Conservation (phyloP, 768 basidiomycete species). For the Leccinum broughii region DNA sequence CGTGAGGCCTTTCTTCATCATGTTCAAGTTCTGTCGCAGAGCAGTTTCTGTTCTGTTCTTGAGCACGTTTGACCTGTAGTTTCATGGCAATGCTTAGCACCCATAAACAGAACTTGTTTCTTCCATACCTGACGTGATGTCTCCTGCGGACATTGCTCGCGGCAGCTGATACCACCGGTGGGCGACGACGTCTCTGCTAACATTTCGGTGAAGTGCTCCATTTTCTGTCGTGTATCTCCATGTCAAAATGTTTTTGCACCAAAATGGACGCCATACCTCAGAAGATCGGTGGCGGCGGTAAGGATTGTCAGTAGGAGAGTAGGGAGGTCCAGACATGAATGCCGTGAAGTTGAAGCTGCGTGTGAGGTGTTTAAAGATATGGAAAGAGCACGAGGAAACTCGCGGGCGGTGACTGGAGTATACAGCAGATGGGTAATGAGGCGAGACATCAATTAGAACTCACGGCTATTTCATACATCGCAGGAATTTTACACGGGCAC, state of each 20-base stretch:
- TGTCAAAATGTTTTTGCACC: neutral
- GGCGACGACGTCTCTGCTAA: neutral
- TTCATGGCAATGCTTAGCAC: neutral
- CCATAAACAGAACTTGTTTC: neutral
- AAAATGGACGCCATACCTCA: constrained; percentile 8
- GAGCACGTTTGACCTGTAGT: neutral
- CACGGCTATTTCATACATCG: constrained; percentile 7
- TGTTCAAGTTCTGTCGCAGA: neutral
- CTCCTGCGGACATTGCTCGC: neutral
- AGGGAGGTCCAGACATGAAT: constrained; percentile 9
- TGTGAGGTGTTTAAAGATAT: neutral
- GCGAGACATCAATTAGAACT: neutral
- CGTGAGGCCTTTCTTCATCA: neutral
- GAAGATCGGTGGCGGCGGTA: neutral
- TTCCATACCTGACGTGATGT: constrained; percentile 6
- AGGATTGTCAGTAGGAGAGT: neutral
- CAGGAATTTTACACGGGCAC: too few relatives aligned
- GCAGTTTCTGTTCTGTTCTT: neutral
- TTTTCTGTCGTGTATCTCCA: neutral
- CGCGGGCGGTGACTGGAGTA: neutral
- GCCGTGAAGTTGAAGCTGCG: constrained; percentile 7
- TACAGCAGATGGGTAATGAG: constrained; percentile 12
- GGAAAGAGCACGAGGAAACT: neutral
- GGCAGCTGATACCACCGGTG: neutral
- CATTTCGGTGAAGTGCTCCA: neutral